Evolutionary conservation across 768 basidiomycete species (phyloP), one percentile per base, ranked within the genome.

Genomic region (Exsudoporus frostii): DNA sequence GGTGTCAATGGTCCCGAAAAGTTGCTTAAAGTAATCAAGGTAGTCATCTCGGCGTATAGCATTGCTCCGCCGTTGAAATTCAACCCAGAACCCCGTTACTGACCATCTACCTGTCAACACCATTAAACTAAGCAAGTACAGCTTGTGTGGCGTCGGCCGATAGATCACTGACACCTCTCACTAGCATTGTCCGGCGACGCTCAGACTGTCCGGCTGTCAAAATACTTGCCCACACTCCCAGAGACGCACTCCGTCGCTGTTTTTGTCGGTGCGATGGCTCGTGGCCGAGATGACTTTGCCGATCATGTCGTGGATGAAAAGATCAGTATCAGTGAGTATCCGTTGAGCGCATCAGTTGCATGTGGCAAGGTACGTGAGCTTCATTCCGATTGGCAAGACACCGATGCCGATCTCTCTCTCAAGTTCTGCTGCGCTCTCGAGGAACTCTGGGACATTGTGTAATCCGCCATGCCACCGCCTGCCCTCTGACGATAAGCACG

Each of bases 221-320:
- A 81, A 52, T 98, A 92, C 74, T 76, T 99, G 41, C 86, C 86
- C 0, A 90, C 86, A 0, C 73, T 98, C 7, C 94, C 95, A 0
- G 79, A 86, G 50, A 90, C 91, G 5, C 92, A 98, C 63, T 87
- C 88, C 34, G 75, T 99, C 49, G 94, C 92, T 17, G 90, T 99
- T 50, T 97, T 98, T 62, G 94, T 99, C 51, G 96, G 96, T 45
- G 97, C 96, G 20, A 99, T 99, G 96, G 96, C 96, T 7, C 79
- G 96, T 53, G 96, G 96, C 11, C 85, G 82, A 46, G 97, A 99
- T 61, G 92, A 96, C 73, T 99, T 99, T 74, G 97, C 97, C 14
- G 97, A 99, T 71, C 88, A 82, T 22, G 76, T 90, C 60, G 90
- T 98, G 0, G 97, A 99, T 66, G 86, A 96, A 73, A 99, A 99